Evolutionary conservation across 495 filamentous ascomycete genomes (phyloP), one percentile per base, ranked within the genome.

Genomic region (Penicillium canariense): DNA sequence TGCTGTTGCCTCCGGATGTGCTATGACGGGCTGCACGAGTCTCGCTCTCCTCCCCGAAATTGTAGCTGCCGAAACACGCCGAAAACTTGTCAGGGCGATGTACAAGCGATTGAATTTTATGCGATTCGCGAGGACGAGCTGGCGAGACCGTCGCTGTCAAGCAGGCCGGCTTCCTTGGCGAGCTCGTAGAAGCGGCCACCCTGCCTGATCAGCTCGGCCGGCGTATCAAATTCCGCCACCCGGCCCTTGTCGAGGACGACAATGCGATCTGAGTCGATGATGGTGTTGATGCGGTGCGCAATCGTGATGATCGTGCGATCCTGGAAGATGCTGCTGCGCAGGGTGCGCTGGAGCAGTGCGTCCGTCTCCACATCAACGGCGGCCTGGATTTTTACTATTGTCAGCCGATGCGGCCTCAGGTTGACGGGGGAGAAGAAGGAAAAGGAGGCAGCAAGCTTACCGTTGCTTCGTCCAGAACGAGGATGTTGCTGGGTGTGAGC

Each of bases 251-350:
- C 88, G 1, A 97, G 82, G 38, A 97, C 91, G 35, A 96, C 83
- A 49, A 97, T 91, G 20, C 90, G 81, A 70, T 97, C 91, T 25
- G 87, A 90, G 72, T 96, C 91, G 17, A 96, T 82, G 67, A 97
- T 96, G 17, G 91, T 97, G 73, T 97, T 96, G 72, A 99, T 95
- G 38, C 94, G 84, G 70, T 98, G 94, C 44, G 94, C 94, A 64
- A 98, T 96, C 1, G 95, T 97, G 63, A 99, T 91, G 69, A 99
- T 97, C 15, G 95, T 99, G 17, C 92, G 83, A 65, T 97, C 88
- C 48, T 82, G 77, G 78, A 97, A 96, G 65, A 80, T 72, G 54
- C 68, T 77, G 67, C 78, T 81, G 58, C 79, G 74, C 28, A 82
- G 59, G 17, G 79, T 82, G 39, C 72, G 74, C 65, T 82, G 79